Evolutionary conservation across 768 basidiomycete genomes (phyloP), one percentile per base, ranked within the genome.

Genomic region (Podaxis sp.): DNA sequence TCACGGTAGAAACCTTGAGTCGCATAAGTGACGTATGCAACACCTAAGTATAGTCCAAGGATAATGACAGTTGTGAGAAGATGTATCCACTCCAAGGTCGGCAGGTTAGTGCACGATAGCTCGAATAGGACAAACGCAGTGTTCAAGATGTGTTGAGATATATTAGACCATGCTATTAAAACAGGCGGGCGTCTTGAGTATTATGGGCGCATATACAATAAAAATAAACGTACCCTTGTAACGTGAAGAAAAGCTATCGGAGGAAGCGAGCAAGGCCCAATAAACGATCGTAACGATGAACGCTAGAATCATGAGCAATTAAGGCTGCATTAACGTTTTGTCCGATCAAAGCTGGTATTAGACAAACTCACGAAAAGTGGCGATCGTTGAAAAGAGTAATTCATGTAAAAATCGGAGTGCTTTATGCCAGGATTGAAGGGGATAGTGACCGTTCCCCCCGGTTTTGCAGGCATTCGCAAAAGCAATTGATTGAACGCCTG

Each of bases 1-100:
- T 58, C 64, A 91, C 89, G 71, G 70, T 91, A 92, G 68, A 88
- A 82, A 0, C 84, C 83, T 68, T 88, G 87, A 0, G 83, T 81
- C 0, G 74, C 82, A 53, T 80, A 66, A 0, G 88, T 89, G 58
- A 92, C 80, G 66, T 91, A 92, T 11, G 89, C 89, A 0, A 92
- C 74, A 24, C 81, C 87, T 17, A 91, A 73, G 67, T 92, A 92
- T 2, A 73, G 68, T 0, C 66, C 83, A 9, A 90, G 81, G 19
- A 86, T 65, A 11, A 87, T 15, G 15, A 89, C 52, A 26, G 80
- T 74, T 39, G 80, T 67, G 2, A 78, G 73, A 2, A 90, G 71
- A 44, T 81, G 74, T 15, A 76, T 64, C 86, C 85, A 89, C 0
- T 84, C 84, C 7, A 77, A 70, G 0, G 86, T 82, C 0, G 78